phyloP scores from a whole-genome alignment of 768 basidiomycete species.

The Suillus subluteus region DNA sequence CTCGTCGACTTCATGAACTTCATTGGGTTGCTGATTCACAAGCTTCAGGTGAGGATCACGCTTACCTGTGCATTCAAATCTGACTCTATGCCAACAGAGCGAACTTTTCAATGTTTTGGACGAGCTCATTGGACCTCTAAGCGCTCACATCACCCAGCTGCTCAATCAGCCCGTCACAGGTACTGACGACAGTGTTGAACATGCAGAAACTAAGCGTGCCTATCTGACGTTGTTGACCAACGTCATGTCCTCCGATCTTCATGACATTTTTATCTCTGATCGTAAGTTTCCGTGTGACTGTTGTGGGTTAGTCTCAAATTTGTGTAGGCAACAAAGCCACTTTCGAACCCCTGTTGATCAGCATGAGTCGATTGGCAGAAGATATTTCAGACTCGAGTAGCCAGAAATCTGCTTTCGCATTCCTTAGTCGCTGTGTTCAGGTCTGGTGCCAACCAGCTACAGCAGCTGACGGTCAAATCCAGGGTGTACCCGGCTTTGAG shows the following conservation, averaged over 20 bases:
- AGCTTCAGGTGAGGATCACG: slow-evolving; percentile 68
- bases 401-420: slow-evolving; percentile 79
- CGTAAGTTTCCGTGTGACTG: slow-evolving; percentile 52
- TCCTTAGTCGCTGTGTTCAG: slow-evolving; percentile 70
- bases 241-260: slow-evolving; percentile 80
- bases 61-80: slow-evolving; percentile 8
- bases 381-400: slow-evolving; percentile 76
- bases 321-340: slow-evolving; percentile 59
- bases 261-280: slow-evolving; percentile 84
- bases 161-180: slow-evolving; percentile 82
- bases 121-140: slow-evolving; percentile 86
- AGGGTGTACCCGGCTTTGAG: slow-evolving; percentile 84
- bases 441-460: slow-evolving; percentile 66
- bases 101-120: slow-evolving; percentile 90
- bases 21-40: slow-evolving; percentile 87
- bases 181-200: slow-evolving; percentile 83
- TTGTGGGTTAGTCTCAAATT: slow-evolving; percentile 8
- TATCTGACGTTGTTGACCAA: slow-evolving; percentile 84
- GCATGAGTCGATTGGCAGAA: slow-evolving; percentile 70
- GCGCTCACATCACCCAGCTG: slow-evolving; percentile 76
- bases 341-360: slow-evolving; percentile 78
- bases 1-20: slow-evolving; percentile 96
- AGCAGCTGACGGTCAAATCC: slow-evolving; percentile 35
- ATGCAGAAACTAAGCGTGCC: slow-evolving; percentile 83
- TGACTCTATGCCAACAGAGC: slow-evolving; percentile 46